phyloP scores from a whole-genome alignment of 2,329 filamentous ascomycete species.

The Fonsecaea pugnacius region DNA sequence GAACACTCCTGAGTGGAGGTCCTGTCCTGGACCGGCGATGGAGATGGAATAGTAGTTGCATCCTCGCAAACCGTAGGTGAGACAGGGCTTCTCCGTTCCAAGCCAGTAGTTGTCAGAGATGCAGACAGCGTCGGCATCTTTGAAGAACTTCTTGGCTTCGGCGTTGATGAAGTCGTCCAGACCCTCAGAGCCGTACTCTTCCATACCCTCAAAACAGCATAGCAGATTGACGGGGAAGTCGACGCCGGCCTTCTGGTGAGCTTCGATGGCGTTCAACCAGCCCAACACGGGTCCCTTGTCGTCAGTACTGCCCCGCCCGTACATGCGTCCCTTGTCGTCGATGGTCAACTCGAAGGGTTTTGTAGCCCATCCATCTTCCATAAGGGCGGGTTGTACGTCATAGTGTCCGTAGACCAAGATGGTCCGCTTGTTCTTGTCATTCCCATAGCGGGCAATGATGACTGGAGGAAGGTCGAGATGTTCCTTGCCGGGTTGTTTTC shows the following conservation, averaged over 20 bases:
- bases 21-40: slow-evolving; percentile 86
- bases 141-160: slow-evolving; percentile 93
- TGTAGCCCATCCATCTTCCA: slow-evolving; percentile 92
- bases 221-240: slow-evolving; percentile 97
- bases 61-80: slow-evolving; percentile 95
- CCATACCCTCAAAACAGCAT: slow-evolving; percentile 99
- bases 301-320: slow-evolving; percentile 90
- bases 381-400: slow-evolving; percentile 93
- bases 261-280: slow-evolving; percentile 97
- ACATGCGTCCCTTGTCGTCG: slow-evolving; percentile 93
- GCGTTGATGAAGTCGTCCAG: slow-evolving; percentile 91
- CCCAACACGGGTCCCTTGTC: slow-evolving; percentile 97
- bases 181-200: slow-evolving; percentile 96
- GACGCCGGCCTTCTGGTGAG: slow-evolving; percentile 90
- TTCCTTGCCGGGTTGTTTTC: slow-evolving; percentile 90
- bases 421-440: slow-evolving; percentile 88
- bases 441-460: slow-evolving; percentile 88
- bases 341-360: slow-evolving; percentile 89
- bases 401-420: slow-evolving; percentile 98
- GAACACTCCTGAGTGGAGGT: slow-evolving; percentile 96
- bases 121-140: slow-evolving; percentile 92
- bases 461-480: slow-evolving; percentile 90
- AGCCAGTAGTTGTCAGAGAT: slow-evolving; percentile 99
- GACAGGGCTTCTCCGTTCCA: slow-evolving; percentile 95
- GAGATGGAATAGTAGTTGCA: slow-evolving; percentile 98